phyloP scores from a whole-genome alignment of 345 rosid species.

The Hibiscus trionum region DNA sequence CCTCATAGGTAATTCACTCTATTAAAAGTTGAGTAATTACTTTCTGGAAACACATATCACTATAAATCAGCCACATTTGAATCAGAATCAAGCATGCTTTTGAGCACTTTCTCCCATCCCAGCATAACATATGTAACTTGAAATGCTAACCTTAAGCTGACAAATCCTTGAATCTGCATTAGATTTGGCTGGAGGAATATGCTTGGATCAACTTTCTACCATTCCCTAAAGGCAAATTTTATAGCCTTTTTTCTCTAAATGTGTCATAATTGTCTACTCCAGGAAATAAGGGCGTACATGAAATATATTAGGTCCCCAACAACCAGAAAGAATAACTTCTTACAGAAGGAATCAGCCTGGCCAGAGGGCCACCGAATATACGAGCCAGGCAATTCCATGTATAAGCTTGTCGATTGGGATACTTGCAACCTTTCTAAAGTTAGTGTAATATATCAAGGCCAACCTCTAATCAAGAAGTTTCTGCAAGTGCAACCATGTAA shows the following conservation, averaged over 20 bases:
- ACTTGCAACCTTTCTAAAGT: not conserved
- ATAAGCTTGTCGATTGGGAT: not conserved
- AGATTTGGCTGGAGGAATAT: not conserved
- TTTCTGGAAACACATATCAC: not conserved
- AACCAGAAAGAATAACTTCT: not conserved
- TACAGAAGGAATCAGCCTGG: not conserved
- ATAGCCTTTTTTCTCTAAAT: not conserved
- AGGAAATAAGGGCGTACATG: not conserved
- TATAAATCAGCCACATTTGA: not conserved
- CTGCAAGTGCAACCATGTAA: not conserved
- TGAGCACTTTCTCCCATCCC: not conserved
- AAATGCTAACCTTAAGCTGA: not conserved
- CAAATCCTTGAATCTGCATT: not conserved
- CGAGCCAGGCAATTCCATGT: not conserved
- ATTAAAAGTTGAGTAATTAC: not conserved
- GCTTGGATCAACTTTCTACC: not conserved
- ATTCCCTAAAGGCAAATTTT: not conserved
- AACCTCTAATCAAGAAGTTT: not conserved
- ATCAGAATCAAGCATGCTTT: not conserved
- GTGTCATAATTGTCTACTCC: not conserved
- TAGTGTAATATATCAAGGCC: not conserved
- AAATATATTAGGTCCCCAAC: not conserved
- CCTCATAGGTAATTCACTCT: not conserved
- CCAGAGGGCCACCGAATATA: not conserved
- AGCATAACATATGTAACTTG: not conserved